These are phyloP conservation scores for Dactylonectria macrodidyma DNA, from an alignment of 2,329 filamentous ascomycete genomes.

Conservation along the genomic window DNA sequence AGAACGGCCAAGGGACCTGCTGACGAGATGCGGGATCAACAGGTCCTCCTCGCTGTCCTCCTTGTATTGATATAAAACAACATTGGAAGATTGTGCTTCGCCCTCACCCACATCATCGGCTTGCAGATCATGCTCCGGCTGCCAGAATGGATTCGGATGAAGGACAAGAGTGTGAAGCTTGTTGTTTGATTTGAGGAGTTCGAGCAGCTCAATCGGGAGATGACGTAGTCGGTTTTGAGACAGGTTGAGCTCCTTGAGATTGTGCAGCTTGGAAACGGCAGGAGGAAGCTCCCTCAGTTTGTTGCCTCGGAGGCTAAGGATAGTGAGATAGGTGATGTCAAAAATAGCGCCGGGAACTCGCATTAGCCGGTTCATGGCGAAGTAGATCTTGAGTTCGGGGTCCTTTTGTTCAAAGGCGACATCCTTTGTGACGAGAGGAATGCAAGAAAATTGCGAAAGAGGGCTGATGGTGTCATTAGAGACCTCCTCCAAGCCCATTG, in stretches of 20 bases:
- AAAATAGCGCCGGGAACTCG: slow-evolving; percentile 74
- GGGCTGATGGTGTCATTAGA: slow-evolving; percentile 71
- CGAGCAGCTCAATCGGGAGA: slow-evolving; percentile 75
- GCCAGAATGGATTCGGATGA: slow-evolving; percentile 75
- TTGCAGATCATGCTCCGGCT: slow-evolving; percentile 50
- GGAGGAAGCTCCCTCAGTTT: slow-evolving; percentile 72
- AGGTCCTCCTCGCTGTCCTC: slow-evolving; percentile 9
- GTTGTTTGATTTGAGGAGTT: slow-evolving; percentile 63
- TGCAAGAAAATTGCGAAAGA: slow-evolving; percentile 67
- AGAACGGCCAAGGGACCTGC: slow-evolving; percentile 48
- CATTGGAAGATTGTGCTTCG: slow-evolving; percentile 21
- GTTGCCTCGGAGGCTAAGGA: slow-evolving; percentile 78
- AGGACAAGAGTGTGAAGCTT: slow-evolving; percentile 68
- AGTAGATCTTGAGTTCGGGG: slow-evolving; percentile 72
- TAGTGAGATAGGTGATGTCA: slow-evolving; percentile 72
- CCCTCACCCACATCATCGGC: slow-evolving; percentile 2
- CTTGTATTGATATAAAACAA: slow-evolving; percentile 29
- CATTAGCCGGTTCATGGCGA: slow-evolving; percentile 71
- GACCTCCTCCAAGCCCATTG: slow-evolving; percentile 65
- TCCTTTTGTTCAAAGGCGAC: slow-evolving; percentile 73
- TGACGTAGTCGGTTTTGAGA: slow-evolving; percentile 73
- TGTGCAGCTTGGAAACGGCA: slow-evolving; percentile 69
- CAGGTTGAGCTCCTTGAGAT: slow-evolving; percentile 75
- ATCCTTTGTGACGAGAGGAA: slow-evolving; percentile 68
- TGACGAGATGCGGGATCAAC: slow-evolving; percentile 41